phyloP scores from a whole-genome alignment of 495 filamentous ascomycete genomes.

The Tuber brumale region DNA sequence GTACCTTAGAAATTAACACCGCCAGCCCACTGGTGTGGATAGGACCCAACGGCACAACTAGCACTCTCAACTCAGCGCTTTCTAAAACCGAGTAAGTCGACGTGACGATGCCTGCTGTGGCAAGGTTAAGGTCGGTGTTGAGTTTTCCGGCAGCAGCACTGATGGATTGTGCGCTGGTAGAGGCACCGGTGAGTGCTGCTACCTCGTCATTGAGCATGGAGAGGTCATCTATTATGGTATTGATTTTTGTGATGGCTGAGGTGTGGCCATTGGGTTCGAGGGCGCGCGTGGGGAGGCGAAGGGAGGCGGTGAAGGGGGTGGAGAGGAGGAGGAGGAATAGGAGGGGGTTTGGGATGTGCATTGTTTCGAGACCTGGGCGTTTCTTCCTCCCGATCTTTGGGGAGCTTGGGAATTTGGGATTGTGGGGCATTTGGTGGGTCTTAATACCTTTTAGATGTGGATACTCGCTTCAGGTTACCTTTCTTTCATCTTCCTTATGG shows the following conservation, averaged over 20 bases:
- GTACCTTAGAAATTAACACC: not conserved
- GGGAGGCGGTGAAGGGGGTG: not conserved
- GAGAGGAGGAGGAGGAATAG: not conserved
- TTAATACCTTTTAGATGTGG: no score
- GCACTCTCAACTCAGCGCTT: not conserved
- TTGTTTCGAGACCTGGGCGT: not conserved
- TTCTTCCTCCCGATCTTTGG: no score
- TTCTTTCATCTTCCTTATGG: no score
- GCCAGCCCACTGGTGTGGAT: not conserved
- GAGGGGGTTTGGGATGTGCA: not conserved
- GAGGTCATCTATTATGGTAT: not conserved
- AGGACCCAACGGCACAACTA: not conserved
- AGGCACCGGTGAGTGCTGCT: not conserved
- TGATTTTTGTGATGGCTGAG: not conserved
- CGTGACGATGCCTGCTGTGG: not conserved
- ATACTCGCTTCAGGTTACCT: no score
- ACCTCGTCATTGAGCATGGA: not conserved
- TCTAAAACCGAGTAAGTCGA: not conserved
- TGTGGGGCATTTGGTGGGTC: no score
- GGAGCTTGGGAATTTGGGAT: no score
- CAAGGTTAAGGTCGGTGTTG: not conserved
- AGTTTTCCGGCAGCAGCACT: not conserved
- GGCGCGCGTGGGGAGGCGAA: not conserved
- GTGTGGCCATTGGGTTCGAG: not conserved
- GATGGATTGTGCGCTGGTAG: not conserved